Base-by-base conservation (phyloP, 805 yeast species). In the Nakazawaea ernobii region DNA sequence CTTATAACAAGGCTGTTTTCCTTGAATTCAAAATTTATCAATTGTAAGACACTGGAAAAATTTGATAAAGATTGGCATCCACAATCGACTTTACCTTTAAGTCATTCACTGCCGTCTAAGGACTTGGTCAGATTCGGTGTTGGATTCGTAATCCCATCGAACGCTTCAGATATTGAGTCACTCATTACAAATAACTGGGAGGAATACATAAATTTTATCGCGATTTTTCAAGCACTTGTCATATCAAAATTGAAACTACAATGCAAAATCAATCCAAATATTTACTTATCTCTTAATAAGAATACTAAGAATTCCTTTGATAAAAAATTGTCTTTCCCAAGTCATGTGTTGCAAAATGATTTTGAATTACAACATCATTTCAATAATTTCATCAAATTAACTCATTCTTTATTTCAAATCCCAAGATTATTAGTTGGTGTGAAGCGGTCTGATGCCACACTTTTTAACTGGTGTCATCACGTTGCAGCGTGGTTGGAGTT, bases 401-500 rank as follows among this genome's bases (percentile, higher is more conserved):
- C 75, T 9, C 63, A 68, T 42, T 70, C 65, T 41, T 59, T 70
- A 38, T 58, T 66, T 9, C 74, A 74, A 52, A 62, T 74, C 1
- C 81, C 82, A 5, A 65, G 77, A 45, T 57, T 78, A 36, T 68
- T 73, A 33, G 67, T 70, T 48, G 64, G 70, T 9, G 55, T 77
- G 11, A 68, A 71, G 52, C 58, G 64, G 35, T 63, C 66, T 30
- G 66, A 69, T 51, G 62, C 70, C 27, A 63, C 68, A 39, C 54
- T 77, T 36, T 55, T 73, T 15, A 71, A 71, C 48, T 78, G 84
- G 84, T 74, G 76, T 0, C 63, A 73, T 29, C 77, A 74, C 45
- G 67, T 77, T 2, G 62, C 76, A 15, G 68, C 75, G 32, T 78
- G 84, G 84, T 58, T 77, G 15, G 80, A 77, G 54, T 69, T 73